Percentiles rank a stretch among this genome's conserved stretches.
Conservation (phyloP, 495 filamentous ascomycete genomes). For the Penicillium diatomitis region DNA sequence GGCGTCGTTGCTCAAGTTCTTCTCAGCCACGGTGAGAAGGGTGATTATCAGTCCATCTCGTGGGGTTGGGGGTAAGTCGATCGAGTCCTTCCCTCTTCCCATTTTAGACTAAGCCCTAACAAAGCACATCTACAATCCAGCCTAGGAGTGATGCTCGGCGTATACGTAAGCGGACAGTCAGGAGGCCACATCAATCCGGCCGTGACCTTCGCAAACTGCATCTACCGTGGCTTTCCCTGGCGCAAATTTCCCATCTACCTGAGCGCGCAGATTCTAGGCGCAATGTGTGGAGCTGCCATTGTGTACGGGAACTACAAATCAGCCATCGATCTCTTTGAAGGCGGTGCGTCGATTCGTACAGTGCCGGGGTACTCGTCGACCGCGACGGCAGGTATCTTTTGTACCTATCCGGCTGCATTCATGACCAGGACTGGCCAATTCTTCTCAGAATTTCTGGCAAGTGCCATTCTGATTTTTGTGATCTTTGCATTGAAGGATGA, state of each 20-base stretch:
- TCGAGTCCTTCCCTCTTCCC: not conserved
- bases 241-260: conserved; percentile 46
- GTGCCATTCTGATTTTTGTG: conserved; percentile 53
- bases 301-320: conserved; percentile 50
- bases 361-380: conserved; percentile 46
- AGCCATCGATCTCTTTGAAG: conserved; percentile 47
- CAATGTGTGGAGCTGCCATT: conserved; percentile 44
- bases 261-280: conserved; percentile 45
- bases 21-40: conserved; percentile 41
- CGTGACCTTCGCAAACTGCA: conserved; percentile 53
- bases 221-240: conserved; percentile 56
- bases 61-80: conserved; percentile 53
- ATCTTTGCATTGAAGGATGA: conserved; percentile 60
- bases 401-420: conserved; percentile 55
- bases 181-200: conserved; percentile 60
- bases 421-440: conserved; percentile 50
- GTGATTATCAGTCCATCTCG: conserved; percentile 51
- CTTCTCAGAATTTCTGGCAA: conserved; percentile 56
- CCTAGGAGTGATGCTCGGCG: conserved; percentile 56
- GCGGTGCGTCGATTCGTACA: conserved; percentile 42
- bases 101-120: conserved; percentile 1
- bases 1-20: conserved; percentile 52
- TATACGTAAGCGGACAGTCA: conserved; percentile 49
- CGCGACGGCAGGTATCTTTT: conserved; percentile 56
- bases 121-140: conserved; percentile 4